Evolutionary conservation across 768 basidiomycete species (phyloP).

Genomic region (Phylloporus rhodoxanthus): DNA sequence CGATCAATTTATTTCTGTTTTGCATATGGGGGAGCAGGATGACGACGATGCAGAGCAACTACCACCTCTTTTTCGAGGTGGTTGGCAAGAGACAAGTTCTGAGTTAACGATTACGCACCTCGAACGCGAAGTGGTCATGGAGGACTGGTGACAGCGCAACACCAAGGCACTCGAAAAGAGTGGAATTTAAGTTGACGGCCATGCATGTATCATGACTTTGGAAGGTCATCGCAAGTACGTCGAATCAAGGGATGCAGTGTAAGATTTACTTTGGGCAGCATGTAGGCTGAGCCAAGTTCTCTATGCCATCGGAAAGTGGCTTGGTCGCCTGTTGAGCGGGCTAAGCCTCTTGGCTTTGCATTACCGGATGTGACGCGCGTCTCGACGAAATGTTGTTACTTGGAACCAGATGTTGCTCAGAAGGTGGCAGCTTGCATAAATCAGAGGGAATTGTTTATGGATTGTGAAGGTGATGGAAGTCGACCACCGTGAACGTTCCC

Average conservation of each 20-base stretch:
- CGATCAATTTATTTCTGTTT: conserved; percentile 29
- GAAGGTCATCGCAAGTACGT: conserved; percentile 17
- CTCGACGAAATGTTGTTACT: conserved; percentile 21
- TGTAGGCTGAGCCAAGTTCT: conserved; percentile 20
- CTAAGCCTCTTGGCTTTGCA: conserved; percentile 16
- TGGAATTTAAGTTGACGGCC: conserved; percentile 18
- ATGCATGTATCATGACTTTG: conserved; percentile 27
- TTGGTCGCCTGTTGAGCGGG: conserved; percentile 15
- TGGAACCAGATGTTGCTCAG: conserved; percentile 20
- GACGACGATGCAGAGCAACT: conserved; percentile 26
- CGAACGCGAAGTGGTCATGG: conserved; percentile 29
- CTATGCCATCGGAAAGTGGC: conserved; percentile 21
- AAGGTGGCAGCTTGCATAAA: conserved; percentile 21
- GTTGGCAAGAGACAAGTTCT: conserved; percentile 36
- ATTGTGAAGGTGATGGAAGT: no score
- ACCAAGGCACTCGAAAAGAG: conserved; percentile 10
- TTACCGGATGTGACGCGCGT: conserved; percentile 20
- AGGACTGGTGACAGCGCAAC: conserved; percentile 29
- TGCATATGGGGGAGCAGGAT: conserved; percentile 30
- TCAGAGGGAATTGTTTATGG: not conserved
- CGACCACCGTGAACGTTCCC: conserved; percentile 91
- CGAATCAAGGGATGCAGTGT: conserved; percentile 16
- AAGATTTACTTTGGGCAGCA: conserved; percentile 18
- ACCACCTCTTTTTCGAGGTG: conserved; percentile 34
- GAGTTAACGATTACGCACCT: conserved; percentile 35